These are phyloP conservation scores for Calcarisporium arbuscula DNA, from an alignment of 2,329 filamentous ascomycete species.

Conservation along the genomic window DNA sequence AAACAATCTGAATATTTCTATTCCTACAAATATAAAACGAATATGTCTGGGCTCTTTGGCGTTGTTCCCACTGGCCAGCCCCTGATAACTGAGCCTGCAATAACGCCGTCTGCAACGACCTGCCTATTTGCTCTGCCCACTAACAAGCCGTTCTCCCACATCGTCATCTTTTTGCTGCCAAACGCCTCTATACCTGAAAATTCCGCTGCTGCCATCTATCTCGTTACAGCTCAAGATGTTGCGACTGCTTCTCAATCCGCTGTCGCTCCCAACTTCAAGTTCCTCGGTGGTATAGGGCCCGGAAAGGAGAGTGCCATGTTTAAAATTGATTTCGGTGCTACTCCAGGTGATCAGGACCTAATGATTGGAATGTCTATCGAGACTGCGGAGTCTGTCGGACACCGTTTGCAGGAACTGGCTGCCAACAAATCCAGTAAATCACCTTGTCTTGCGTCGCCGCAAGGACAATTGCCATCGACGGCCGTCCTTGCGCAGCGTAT, in stretches of 20 bases:
- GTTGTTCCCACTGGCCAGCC: constrained; percentile 55
- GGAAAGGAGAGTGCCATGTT: constrained; percentile 93
- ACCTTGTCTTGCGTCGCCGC: constrained; percentile 1
- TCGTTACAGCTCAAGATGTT: constrained; percentile 49
- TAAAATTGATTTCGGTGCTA: constrained; percentile 57
- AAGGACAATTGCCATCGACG: constrained; percentile 48
- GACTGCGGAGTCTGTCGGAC: constrained; percentile 62
- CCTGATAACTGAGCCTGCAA: constrained; percentile 47
- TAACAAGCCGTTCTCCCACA: constrained; percentile 62
- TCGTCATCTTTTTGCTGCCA: constrained; percentile 85
- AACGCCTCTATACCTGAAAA: constrained; percentile 64
- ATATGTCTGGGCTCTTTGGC: constrained; percentile 49
- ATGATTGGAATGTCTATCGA: constrained; percentile 82
- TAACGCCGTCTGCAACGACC: constrained; percentile 46
- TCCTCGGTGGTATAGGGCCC: constrained; percentile 82
- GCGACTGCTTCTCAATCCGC: constrained; percentile 32
- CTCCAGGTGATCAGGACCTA: constrained; percentile 30
- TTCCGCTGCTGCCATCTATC: constrained; percentile 84
- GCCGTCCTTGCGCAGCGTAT: constrained; percentile 83
- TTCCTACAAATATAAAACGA: no score
- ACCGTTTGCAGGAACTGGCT: constrained; percentile 57
- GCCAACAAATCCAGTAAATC: constrained; percentile 18
- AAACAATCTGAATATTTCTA: no score
- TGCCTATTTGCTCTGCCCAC: constrained; percentile 47
- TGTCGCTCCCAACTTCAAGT: constrained; percentile 58